These are phyloP conservation scores for Xylariaceae sp. DNA, from an alignment of 2,329 filamentous ascomycete species.

Conservation along the genomic window DNA sequence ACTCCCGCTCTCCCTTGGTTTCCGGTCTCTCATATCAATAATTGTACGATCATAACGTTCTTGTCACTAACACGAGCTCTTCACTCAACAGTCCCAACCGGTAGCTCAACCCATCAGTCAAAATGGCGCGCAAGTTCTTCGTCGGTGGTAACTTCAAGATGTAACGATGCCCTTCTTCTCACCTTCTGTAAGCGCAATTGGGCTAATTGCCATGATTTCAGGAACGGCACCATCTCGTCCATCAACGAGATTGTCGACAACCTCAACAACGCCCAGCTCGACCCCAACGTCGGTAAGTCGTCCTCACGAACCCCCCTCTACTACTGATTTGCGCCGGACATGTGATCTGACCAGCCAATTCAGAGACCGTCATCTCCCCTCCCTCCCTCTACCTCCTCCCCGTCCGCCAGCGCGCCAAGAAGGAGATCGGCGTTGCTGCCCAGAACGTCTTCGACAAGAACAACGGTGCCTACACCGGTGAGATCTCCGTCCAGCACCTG, in stretches of 20 bases:
- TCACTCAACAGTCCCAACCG: not conserved
- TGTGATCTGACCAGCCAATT: constrained; percentile 16
- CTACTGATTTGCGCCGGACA: not conserved
- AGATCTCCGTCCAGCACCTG: constrained; percentile 89
- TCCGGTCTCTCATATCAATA: too few relatives aligned
- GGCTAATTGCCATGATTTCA: constrained; percentile 35
- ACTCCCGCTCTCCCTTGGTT: not conserved
- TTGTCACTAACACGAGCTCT: not conserved
- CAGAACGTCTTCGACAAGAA: constrained; percentile 98
- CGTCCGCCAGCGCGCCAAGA: constrained; percentile 70
- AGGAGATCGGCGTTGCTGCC: constrained; percentile 77
- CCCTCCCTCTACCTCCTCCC: constrained; percentile 86
- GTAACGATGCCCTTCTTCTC: constrained; percentile 47
- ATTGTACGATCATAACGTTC: too few relatives aligned
- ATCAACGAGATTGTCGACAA: constrained; percentile 87
- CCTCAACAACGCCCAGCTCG: constrained; percentile 80
- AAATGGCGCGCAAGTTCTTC: constrained; percentile 93
- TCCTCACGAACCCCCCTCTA: constrained; percentile 9
- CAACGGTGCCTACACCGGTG: constrained; percentile 93
- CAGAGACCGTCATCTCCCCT: constrained; percentile 93
- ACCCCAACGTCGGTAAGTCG: constrained; percentile 64
- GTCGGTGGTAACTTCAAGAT: constrained; percentile 99
- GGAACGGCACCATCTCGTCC: constrained; percentile 88
- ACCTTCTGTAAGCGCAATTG: not conserved
- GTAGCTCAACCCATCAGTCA: constrained; percentile 36